Evolutionary conservation across 2,329 filamentous ascomycete genomes (phyloP), one percentile per base, ranked within the genome.

Genomic region (Meredithiella fracta): DNA sequence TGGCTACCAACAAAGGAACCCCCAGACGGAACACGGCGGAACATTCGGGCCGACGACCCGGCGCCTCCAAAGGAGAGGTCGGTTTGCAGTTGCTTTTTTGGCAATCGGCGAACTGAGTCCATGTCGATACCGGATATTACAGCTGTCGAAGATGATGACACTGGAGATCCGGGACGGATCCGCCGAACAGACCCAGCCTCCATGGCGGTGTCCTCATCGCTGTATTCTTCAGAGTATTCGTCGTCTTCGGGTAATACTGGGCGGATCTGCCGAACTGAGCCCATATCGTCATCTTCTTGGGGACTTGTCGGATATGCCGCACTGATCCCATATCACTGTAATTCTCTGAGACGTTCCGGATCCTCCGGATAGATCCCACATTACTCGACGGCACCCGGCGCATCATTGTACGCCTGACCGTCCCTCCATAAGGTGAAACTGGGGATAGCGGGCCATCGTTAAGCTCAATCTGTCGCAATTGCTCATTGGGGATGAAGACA

Each of bases 41-140:
- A 97, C 54, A 94, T 83, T 55, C 90, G 83, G 61, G 94, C 87
- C 15, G 90, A 95, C 1, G 91, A 96, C 1, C 86, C 87, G 6
- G 83, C 85, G 67, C 97, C 97, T 53, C 91, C 92, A 69, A 94
- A 97, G 4, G 85, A 94, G 73, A 94, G 83, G 64, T 97, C 88
- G 1, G 92, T 78, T 56, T 89, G 88, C 1, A 96, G 75, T 0
- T 91, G 90, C 37, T 54, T 54, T 6, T 52, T 49, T 0, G 58
- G 56, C 15, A 47, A 53, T 25, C 54, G 54, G 15, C 59, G 57
- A 9, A 60, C 52, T 38, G 58, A 60, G 1, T 23, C 50, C 50
- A 52, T 52, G 22, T 52, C 23, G 38, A 52, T 38, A 15, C 38
- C 50, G 4, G 50, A 38, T 3, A 17, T 22, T n/a, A 31, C 50